phyloP scores from a whole-genome alignment of 2,329 filamentous ascomycete genomes.

The Pseudohalonectria lignicola region DNA sequence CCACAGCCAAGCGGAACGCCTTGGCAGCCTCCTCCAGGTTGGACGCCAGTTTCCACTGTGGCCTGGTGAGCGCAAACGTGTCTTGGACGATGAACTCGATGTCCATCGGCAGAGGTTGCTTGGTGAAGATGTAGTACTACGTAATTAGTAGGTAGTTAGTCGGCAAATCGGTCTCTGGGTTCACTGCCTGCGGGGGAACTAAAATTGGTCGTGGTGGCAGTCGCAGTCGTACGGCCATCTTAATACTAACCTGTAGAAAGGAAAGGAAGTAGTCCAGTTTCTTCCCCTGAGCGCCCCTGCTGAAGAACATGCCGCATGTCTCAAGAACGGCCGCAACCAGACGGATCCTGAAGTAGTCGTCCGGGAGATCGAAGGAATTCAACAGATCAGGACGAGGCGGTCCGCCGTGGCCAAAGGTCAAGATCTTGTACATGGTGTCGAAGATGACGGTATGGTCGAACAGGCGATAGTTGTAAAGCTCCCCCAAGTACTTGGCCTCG shows the following conservation, averaged over 20 bases:
- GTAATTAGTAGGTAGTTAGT: no score
- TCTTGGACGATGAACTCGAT: conserved; percentile 96
- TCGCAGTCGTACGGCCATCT: no score
- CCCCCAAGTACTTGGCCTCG: conserved; percentile 91
- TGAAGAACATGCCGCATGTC: conserved; percentile 93
- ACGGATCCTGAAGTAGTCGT: conserved; percentile 94
- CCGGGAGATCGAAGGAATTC: conserved; percentile 73
- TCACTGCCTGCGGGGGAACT: no score
- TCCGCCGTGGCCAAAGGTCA: conserved; percentile 85
- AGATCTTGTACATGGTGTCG: conserved; percentile 85
- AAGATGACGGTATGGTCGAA: conserved; percentile 93
- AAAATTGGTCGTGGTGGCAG: no score
- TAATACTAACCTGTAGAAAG: conserved; percentile 71
- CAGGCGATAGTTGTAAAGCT: conserved; percentile 96
- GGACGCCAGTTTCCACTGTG: conserved; percentile 82
- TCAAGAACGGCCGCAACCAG: conserved; percentile 83
- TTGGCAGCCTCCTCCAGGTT: conserved; percentile 74
- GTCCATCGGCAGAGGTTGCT: conserved; percentile 86
- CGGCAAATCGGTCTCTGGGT: no score
- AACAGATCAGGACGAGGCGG: conserved; percentile 68
- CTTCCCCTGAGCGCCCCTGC: conserved; percentile 85
- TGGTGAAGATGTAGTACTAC: conserved; percentile 85
- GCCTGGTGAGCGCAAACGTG: conserved; percentile 71
- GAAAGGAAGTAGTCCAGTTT: conserved; percentile 96
- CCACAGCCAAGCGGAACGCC: conserved; percentile 77